These are phyloP conservation scores for Suhomyces anneliseae DNA, from an alignment of 1,139 yeast genomes.

Conservation along the genomic window DNA sequence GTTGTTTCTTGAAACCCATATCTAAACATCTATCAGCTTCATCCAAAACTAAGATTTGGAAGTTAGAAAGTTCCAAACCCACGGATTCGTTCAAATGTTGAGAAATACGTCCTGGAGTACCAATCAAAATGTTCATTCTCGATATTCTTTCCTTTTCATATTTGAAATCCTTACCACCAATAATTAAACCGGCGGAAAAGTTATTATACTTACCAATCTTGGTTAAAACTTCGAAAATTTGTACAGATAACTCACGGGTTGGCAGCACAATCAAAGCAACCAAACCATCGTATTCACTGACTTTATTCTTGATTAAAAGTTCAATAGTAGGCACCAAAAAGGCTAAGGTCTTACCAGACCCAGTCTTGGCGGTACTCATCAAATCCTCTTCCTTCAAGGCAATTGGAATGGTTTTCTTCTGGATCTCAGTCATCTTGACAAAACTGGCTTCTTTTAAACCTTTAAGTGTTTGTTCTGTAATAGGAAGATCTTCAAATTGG, in stretches of 20 bases:
- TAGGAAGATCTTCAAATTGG: constrained; percentile 70
- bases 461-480: constrained; percentile 60
- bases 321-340: constrained; percentile 86
- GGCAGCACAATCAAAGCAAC: constrained; percentile 94
- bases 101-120: constrained; percentile 93
- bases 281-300: constrained; percentile 88
- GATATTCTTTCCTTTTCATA: constrained; percentile 85
- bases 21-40: constrained; percentile 97
- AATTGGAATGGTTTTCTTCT: constrained; percentile 71
- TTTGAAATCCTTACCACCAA: constrained; percentile 93
- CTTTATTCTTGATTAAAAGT: constrained; percentile 63
- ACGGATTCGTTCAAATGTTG: constrained; percentile 96
- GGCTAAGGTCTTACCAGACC: constrained; percentile 95
- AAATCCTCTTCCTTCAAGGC: constrained; percentile 82
- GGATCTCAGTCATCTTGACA: constrained; percentile 81
- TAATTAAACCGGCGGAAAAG: constrained; percentile 91
- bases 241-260: constrained; percentile 91
- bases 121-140: constrained; percentile 81
- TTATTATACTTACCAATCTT: constrained; percentile 79
- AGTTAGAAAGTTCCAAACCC: constrained; percentile 75
- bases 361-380: constrained; percentile 92
- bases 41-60: constrained; percentile 83
- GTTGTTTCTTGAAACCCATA: constrained; percentile 90
- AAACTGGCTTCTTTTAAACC: constrained; percentile 78
- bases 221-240: constrained; percentile 84